These are phyloP conservation scores for Iris macrosiphon DNA, from an alignment of 106 monocot genomes.

Conservation along the genomic window DNA sequence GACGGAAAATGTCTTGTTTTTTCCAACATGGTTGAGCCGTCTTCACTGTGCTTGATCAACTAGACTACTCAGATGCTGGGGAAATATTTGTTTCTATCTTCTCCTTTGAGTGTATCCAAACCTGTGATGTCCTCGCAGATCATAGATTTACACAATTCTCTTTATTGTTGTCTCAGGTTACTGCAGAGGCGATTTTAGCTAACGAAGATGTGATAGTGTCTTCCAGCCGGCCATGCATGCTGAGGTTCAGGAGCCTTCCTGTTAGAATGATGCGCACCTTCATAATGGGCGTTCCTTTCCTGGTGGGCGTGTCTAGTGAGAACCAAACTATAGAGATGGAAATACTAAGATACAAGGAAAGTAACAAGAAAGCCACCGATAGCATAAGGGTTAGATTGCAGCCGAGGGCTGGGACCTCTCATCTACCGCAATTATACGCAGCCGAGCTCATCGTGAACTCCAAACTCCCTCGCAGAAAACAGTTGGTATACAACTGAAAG, in stretches of 20 bases:
- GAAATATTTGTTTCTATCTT: too few species aligned
- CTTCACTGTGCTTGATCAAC: too few species aligned
- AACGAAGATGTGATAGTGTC: conserved; percentile 17
- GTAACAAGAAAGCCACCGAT: conserved; percentile 21
- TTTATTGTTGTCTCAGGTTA: conserved; percentile 20
- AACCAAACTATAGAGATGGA: conserved; percentile 38
- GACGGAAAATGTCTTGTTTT: too few species aligned
- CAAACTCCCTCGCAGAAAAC: conserved; percentile 50
- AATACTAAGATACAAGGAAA: conserved; percentile 47
- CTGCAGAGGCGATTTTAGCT: conserved; percentile 40
- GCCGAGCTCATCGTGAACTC: conserved; percentile 37
- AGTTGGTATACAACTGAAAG: conserved; percentile 57
- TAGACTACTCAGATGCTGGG: too few species aligned
- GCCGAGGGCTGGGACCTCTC: conserved; percentile 55
- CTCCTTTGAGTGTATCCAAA: too few species aligned
- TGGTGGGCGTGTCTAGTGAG: conserved; percentile 33
- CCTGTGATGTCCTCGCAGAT: too few species aligned
- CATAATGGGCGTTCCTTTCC: conserved; percentile 48
- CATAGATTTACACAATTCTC: too few species aligned
- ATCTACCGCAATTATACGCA: conserved; percentile 57
- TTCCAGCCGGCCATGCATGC: conserved; percentile 76
- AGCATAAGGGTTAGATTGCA: conserved; percentile 31
- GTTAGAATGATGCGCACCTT: conserved; percentile 50
- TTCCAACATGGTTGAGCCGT: too few species aligned
- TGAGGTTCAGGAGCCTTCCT: conserved; percentile 53